Base-by-base conservation (phyloP, 345 rosid genomes). In the Melaleuca quinquenervia region DNA sequence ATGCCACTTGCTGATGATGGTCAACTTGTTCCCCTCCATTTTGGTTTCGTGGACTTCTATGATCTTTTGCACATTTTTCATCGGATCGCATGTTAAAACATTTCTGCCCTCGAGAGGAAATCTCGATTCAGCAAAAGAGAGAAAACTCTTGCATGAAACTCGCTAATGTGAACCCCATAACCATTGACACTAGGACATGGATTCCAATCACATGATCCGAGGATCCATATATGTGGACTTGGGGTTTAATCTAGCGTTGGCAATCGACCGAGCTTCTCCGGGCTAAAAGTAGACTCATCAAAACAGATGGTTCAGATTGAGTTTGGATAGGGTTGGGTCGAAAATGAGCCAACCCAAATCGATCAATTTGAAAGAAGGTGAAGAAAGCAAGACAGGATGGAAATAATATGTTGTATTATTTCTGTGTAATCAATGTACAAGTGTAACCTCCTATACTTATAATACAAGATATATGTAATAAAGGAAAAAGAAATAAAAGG, bases 291-390 rank as follows among this genome's bases (percentile, higher is more conserved):
- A 36, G 13, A 36, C 1, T 36, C 3, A 0, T 36, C 26, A 70
- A 70, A 70, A n/a, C 0, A 3, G 11, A 13, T 32, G 3, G 10
- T 2, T 5, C 32, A 0, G 2, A 6, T 7, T 18, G 21, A 5
- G 18, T 27, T 62, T 29, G 16, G 36, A 6, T 15, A 27, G 7
- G 24, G 7, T 7, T 8, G 6, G 18, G 13, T 51, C 13, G 6
- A 70, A 64, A 70, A 36, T 29, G 3, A 70, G 41, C 20, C 29
- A 4, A 62, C 21, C 0, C 8, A 29, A 3, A 62, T 62, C 32
- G 3, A 70, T 3, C 13, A 0, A 70, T 70, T 70, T n/a, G n/a
- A n/a, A n/a, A n/a, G n/a, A n/a, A n/a, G n/a, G n/a, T n/a, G n/a
- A n/a, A n/a, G n/a, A n/a, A n/a, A n/a, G n/a, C n/a, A n/a, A n/a